Evolutionary conservation across 495 filamentous ascomycete genomes (phyloP), one percentile per base, ranked within the genome.

Genomic region (Cairneyella variabilis): DNA sequence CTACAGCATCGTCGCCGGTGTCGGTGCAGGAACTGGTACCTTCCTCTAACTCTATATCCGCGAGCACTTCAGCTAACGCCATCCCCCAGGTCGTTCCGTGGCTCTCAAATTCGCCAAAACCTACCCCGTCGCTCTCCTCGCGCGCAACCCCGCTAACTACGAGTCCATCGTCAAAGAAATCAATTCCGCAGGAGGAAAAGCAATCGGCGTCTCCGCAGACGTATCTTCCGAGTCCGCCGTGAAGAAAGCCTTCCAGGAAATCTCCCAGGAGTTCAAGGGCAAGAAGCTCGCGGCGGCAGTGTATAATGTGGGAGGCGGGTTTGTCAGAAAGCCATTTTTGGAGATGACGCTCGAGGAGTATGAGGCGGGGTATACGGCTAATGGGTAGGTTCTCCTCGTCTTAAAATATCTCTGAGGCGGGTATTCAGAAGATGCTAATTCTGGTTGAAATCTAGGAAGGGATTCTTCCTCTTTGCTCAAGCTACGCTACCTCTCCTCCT

Each of bases 381-480:
- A 85, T 60, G 80, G 76, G 85, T 90, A 74, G 41, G 79, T 21
- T 0, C 16, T 21, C n/a, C 23, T 21, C 23, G 17, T 20, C n/a
- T 14, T 9, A 21, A 20, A 21, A 5, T 2, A 0, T 41, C n/a
- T 1, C 4, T 5, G 23, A 5, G 8, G 8, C 27, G 11, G 18
- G n/a, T n/a, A n/a, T n/a, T n/a, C n/a, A n/a, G n/a, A n/a, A n/a
- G n/a, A n/a, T 40, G 51, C 51, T 42, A 8, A 27, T 47, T 4
- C 17, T 21, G 38, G 14, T 18, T 28, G 57, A 20, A 7, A 8
- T 45, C 21, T 59, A 88, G 85, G 40, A 76, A 75, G 38, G 91
- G 89, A 14, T 85, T 83, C 39, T 91, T 90, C 71, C 72, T 83
- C 68, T 95, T 96, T 68, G 80, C 88, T 14, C 79, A 93, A 66